phyloP scores from a whole-genome alignment of 192 early-diverging fungal genomes.

The Tieghemiomyces parasiticus region DNA sequence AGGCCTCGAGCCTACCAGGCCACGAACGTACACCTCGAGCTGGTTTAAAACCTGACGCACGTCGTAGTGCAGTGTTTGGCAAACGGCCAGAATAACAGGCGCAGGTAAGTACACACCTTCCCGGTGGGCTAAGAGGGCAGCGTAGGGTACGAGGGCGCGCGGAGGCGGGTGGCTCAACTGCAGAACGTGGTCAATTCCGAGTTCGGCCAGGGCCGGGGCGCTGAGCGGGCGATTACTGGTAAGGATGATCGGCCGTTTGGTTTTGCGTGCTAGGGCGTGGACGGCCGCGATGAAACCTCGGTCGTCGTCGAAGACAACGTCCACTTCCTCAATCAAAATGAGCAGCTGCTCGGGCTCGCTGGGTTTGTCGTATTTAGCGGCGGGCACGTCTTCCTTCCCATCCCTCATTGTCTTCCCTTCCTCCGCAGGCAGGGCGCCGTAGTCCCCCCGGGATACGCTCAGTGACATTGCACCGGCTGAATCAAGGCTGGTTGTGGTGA shows the following conservation, averaged over 20 bases:
- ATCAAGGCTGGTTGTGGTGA: not conserved
- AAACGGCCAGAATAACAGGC: not conserved
- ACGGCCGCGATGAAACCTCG: constrained; percentile 63
- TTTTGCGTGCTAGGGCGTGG: constrained; percentile 44
- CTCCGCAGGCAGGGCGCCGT: not conserved
- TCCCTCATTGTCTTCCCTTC: not conserved
- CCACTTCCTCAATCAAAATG: constrained; percentile 72
- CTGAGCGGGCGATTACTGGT: constrained; percentile 39
- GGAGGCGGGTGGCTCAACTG: not conserved
- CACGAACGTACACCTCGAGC: not conserved
- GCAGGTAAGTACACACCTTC: not conserved
- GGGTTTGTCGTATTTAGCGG: not conserved
- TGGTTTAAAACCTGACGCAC: not conserved
- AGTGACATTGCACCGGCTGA: no score
- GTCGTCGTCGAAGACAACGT: constrained; percentile 68
- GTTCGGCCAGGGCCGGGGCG: not conserved
- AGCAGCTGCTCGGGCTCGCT: constrained; percentile 35
- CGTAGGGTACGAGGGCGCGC: not conserved
- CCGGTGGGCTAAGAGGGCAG: not conserved
- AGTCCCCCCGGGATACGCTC: not conserved
- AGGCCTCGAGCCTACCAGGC: not conserved
- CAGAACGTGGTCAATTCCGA: not conserved
- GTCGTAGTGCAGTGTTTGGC: not conserved
- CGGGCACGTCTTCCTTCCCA: not conserved
- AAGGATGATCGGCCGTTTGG: constrained; percentile 68